Percentiles rank a stretch among this genome's conserved stretches.
Conservation (phyloP, 2,329 filamentous ascomycete genomes). For the Pestalotiopsis fici region DNA sequence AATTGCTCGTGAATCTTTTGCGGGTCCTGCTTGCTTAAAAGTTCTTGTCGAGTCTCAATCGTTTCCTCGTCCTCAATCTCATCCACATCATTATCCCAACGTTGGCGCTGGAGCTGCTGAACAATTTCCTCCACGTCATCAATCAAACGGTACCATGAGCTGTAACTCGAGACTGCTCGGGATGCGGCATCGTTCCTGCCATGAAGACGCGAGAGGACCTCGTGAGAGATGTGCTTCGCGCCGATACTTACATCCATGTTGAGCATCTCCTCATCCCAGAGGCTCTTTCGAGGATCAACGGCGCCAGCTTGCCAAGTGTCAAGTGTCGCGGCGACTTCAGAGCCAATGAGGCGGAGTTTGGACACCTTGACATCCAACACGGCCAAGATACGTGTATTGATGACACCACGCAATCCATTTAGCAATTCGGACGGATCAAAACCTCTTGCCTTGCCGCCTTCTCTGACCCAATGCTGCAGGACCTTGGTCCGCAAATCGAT, state of each 20-base stretch:
- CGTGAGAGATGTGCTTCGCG: constrained; percentile 67
- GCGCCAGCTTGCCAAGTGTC: constrained; percentile 58
- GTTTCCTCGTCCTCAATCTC: constrained; percentile 74
- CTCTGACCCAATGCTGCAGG: constrained; percentile 74
- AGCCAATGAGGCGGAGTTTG: constrained; percentile 65
- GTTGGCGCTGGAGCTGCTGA: constrained; percentile 64
- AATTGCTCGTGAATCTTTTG: constrained; percentile 61
- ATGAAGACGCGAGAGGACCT: constrained; percentile 68
- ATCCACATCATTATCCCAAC: constrained; percentile 76
- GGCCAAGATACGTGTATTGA: constrained; percentile 67
- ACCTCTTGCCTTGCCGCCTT: constrained; percentile 63
- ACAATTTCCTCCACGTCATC: constrained; percentile 65
- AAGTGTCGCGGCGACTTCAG: constrained; percentile 63
- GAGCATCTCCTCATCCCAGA: constrained; percentile 70
- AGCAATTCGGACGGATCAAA: constrained; percentile 70
- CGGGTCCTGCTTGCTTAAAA: constrained; percentile 74
- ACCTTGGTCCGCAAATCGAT: constrained; percentile 70
- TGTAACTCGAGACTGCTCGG: constrained; percentile 63
- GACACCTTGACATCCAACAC: constrained; percentile 65
- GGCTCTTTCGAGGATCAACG: constrained; percentile 49
- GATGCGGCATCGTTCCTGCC: constrained; percentile 71
- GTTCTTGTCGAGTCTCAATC: constrained; percentile 64
- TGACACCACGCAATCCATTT: constrained; percentile 64
- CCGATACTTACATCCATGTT: constrained; percentile 67
- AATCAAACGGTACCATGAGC: constrained; percentile 74